Base-by-base conservation (phyloP, 768 basidiomycete species). In the Lactarius akahatsu region DNA sequence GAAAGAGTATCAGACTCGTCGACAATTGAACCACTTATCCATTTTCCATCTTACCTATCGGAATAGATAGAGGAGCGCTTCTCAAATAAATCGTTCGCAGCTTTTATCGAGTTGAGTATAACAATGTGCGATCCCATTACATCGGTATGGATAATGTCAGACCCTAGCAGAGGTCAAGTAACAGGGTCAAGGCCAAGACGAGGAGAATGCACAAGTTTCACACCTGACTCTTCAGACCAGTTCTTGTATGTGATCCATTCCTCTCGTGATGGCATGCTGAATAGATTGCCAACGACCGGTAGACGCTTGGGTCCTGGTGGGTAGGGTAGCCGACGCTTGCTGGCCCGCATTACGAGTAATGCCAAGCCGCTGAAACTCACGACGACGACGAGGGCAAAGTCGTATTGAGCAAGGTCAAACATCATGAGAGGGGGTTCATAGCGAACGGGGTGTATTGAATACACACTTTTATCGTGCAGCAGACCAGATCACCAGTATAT, bases 21-120 rank as follows among this genome's bases (percentile, higher is more conserved):
- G 2, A 18, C 1, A 41, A 18, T 41, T 0, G 41, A 41, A 18
- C 16, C 6, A 58, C 20, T 13, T 38, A 3, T 1, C 0, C 36
- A 2, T 32, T 13, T 1, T 4, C 28, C 16, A 6, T 16, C 40
- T 28, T 3, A 58, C 52, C 57, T 58, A 32, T 58, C 30, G 4
- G 59, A 60, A 60, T 60, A 40, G 26, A 60, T 57, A 23, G 56
- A 57, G n/a, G 56, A 52, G 11, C 23, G 23, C 26, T 52, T 52
- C 50, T 52, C 50, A 13, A 52, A 13, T 52, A 52, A 52, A 0
- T 52, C 50, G 13, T 52, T 52, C 13, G 50, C 50, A 13, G 23
- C 11, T 52, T 52, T 52, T 0, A 52, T 52, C 50, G 50, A 52
- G 50, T 52, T 52, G 23, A 52, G 13, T 23, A 52, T 52, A 7